phyloP scores from a whole-genome alignment of 208 protist species.

The Trypanosoma avium region DNA sequence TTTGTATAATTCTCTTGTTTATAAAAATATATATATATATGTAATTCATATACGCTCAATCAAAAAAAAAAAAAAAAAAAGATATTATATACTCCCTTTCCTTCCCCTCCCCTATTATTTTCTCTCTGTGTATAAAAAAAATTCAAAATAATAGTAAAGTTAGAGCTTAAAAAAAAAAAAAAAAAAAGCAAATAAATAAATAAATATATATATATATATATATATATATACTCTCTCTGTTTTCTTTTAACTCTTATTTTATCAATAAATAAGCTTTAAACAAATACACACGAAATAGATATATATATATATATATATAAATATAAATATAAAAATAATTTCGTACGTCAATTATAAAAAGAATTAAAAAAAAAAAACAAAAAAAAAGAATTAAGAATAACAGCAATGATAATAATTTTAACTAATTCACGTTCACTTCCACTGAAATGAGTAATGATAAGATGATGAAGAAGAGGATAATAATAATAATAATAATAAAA shows the following conservation, averaged over 20 bases:
- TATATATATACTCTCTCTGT: not conserved
- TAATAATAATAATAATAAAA: too few relatives aligned
- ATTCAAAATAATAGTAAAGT: not conserved
- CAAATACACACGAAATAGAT: too few relatives aligned
- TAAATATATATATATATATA: too few relatives aligned
- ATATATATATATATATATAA: conserved; percentile 19
- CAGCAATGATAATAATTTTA: not conserved
- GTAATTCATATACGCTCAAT: not conserved
- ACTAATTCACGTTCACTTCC: too few relatives aligned
- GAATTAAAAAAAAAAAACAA: conserved; percentile 25
- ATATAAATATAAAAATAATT: conserved; percentile 15
- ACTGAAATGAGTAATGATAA: too few relatives aligned
- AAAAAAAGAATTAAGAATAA: conserved; percentile 22
- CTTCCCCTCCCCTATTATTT: too few relatives aligned
- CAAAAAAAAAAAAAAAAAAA: not conserved
- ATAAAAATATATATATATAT: conserved; percentile 5
- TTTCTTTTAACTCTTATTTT: not conserved
- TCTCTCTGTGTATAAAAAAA: too few relatives aligned
- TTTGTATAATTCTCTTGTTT: not conserved
- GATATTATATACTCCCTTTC: not conserved
- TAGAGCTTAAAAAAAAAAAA: not conserved
- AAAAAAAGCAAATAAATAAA: not conserved
- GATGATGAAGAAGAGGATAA: too few relatives aligned
- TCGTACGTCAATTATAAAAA: conserved; percentile 9
- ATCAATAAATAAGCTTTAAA: not conserved